Evolutionary conservation across 306 rosid genomes (phyloP), one percentile per base, ranked within the genome.

Genomic region (Cicer yamashitae): DNA sequence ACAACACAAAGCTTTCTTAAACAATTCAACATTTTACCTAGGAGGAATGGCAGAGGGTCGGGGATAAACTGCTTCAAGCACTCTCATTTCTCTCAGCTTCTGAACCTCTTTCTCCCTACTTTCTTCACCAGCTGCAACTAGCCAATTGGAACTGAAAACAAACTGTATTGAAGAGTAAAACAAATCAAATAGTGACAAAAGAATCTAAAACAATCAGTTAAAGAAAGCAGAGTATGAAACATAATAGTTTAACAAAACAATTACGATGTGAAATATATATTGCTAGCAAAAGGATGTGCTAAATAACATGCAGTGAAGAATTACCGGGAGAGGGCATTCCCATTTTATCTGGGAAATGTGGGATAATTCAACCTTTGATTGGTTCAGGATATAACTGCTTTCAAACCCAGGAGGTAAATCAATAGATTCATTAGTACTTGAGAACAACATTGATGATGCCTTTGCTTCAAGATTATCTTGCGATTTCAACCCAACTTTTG

Each of bases 41-140:
- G 89, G 81, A 43, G 98, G 97, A 84, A 91, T 93, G 50, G 87
- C 70, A 41, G 97, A 91, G 10, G 15, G 18, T 20, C 94, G 81
- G 6, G 98, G 97, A 82, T 89, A 91, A 72, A 86, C 72, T 17
- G 92, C 96, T 86, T 93, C 98, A 15, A 91, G 91, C 76, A 86
- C 87, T 71, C 83, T 79, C 71, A 66, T 25, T 80, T 84, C 94
- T 70, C 98, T 87, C 18, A 10, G 47, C 65, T 83, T 87, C 81
- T 91, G 90, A 59, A 66, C 65, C 40, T 81, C 72, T 41, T 43
- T 81, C 73, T 91, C 98, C 60, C 20, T 72, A 74, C 98, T 91
- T 77, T 88, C 89, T 78, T 91, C 92, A 8, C 97, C 98, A 4
- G 88, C 85, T 2, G 68, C 91, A 15, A 93, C 86, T 5, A 0